Conservation (phyloP, 108 stramenopile genomes). For the Cyclostephanos invisitatus region DNA sequence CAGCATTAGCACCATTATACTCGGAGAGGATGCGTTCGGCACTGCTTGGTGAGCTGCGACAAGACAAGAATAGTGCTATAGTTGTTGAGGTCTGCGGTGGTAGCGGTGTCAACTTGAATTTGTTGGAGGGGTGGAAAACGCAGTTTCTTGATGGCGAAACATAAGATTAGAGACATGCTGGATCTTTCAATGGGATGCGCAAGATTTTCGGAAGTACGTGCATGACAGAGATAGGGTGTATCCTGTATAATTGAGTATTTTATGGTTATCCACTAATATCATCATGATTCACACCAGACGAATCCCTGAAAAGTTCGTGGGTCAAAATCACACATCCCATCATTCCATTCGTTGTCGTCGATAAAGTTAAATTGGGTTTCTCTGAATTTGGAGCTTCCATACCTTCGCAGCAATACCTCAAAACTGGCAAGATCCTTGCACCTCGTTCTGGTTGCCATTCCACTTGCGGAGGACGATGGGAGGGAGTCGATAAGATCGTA, state of each 20-base stretch:
- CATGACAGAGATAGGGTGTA: neutral
- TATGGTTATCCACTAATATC: neutral
- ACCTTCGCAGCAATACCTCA: conserved; percentile 64
- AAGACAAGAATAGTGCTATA: conserved; percentile 48
- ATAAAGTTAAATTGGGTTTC: conserved; percentile 75
- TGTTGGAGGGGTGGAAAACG: conserved; percentile 67
- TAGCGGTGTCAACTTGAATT: conserved; percentile 71
- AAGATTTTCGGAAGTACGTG: too few species aligned
- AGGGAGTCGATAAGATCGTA: conserved; percentile 87
- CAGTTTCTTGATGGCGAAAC: conserved; percentile 30
- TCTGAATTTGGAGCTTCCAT: conserved; percentile 75
- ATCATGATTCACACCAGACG: conserved; percentile 67
- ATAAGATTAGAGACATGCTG: neutral
- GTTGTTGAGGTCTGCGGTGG: conserved; percentile 88
- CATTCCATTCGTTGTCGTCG: conserved; percentile 84
- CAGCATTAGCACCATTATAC: conserved; percentile 81
- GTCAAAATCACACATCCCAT: conserved; percentile 87
- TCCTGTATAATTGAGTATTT: neutral
- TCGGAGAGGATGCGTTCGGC: conserved; percentile 59
- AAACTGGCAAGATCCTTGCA: conserved; percentile 69
- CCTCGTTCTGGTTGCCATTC: conserved; percentile 70
- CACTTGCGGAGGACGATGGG: conserved; percentile 50
- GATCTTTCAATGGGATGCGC: neutral
- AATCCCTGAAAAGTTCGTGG: conserved; percentile 92
- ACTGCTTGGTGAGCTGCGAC: conserved; percentile 37